Conservation (phyloP, 2,329 filamentous ascomycete species). For the Talaromyces funiculosus region DNA sequence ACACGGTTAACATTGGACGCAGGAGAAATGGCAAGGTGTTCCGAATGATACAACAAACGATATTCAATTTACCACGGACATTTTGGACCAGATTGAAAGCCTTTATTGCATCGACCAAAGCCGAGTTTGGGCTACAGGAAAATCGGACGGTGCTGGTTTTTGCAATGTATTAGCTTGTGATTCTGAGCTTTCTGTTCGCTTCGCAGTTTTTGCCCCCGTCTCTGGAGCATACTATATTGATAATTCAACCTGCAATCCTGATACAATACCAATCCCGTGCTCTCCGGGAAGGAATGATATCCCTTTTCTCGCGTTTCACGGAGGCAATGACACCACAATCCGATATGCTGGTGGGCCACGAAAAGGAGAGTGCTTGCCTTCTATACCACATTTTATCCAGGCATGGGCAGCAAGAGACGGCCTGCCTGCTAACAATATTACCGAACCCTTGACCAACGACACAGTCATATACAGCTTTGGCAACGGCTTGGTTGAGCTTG, state of each 20-base stretch:
- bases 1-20: neutral
- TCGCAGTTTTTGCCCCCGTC: neutral
- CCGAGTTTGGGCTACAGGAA: neutral
- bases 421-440: neutral
- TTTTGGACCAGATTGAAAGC: neutral
- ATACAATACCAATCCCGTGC: neutral
- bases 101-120: neutral
- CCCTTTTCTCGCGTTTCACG: neutral
- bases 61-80: constrained; percentile 5
- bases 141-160: neutral
- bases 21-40: constrained; percentile 9
- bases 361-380: neutral
- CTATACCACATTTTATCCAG: neutral
- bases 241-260: neutral
- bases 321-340: neutral
- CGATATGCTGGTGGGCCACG: neutral
- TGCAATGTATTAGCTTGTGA: neutral
- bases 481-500: neutral
- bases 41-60: neutral
- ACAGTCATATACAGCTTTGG: neutral
- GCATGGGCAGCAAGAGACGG: neutral
- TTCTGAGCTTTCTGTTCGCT: neutral
- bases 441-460: neutral
- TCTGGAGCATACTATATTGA: neutral
- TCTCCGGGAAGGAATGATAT: neutral